Conservation (phyloP, 345 rosid genomes). For the Moricandia moricandioides region DNA sequence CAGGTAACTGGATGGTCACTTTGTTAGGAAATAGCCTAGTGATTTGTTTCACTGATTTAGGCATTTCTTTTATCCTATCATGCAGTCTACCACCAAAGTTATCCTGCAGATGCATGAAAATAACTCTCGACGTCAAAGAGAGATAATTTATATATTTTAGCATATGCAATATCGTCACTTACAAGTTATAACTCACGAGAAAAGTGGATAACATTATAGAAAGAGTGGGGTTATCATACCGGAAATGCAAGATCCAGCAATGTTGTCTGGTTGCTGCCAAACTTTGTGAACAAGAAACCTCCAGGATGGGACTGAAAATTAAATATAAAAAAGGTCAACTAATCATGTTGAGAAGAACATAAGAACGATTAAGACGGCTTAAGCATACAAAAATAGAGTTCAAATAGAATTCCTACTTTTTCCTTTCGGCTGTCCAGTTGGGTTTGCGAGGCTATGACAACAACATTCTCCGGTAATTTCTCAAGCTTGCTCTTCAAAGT, state of each 20-base stretch:
- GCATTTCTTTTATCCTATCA: conserved; percentile 84
- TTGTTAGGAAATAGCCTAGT: conserved; percentile 89
- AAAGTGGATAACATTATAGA: background rate
- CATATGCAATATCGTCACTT: background rate
- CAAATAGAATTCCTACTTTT: conserved; percentile 47
- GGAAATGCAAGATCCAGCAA: conserved; percentile 89
- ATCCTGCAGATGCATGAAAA: conserved; percentile 54
- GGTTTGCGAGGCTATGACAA: conserved; percentile 84
- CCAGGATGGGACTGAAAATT: conserved; percentile 78
- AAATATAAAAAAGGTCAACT: background rate
- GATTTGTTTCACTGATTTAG: conserved; percentile 82
- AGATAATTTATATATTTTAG: background rate
- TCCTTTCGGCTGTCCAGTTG: conserved; percentile 90
- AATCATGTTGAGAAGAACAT: conserved; percentile 1
- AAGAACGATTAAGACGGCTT: background rate
- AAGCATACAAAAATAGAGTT: conserved; percentile 6
- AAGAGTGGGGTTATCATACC: conserved; percentile 40
- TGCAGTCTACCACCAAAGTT: conserved; percentile 70
- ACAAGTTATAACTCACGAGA: background rate
- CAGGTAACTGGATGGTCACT: conserved; percentile 88
- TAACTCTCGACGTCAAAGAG: background rate
- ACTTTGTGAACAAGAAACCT: conserved; percentile 84
- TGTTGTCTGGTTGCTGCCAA: conserved; percentile 88
- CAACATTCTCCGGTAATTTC: conserved; percentile 61
- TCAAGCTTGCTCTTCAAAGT: conserved; percentile 74